These are phyloP conservation scores for Phoenix roebelenii DNA, from an alignment of 176 grass and related monocot genomes.

Conservation along the genomic window DNA sequence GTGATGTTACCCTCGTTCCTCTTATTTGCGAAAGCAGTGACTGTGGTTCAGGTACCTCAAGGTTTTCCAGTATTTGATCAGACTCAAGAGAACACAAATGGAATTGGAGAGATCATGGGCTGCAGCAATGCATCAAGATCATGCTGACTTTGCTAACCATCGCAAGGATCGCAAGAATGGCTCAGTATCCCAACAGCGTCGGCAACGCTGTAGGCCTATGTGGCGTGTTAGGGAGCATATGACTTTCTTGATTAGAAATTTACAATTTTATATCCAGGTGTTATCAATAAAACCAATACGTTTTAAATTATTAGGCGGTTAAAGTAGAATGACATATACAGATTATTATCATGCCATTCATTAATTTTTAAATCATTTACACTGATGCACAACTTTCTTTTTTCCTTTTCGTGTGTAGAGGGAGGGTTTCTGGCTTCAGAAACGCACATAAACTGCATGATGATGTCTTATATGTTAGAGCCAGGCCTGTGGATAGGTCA, in stretches of 20 bases:
- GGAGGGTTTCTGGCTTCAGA: no score
- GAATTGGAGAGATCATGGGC: slow-evolving; percentile 98
- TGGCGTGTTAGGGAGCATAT: slow-evolving; percentile 98
- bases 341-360: no score
- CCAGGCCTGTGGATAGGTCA: no score
- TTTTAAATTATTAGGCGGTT: background rate
- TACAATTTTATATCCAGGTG: slow-evolving; percentile 99
- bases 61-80: slow-evolving; percentile 94
- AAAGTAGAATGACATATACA: no score
- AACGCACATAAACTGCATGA: no score
- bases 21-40: slow-evolving; percentile 12
- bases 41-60: slow-evolving; percentile 64
- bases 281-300: background rate
- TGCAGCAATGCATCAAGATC: slow-evolving; percentile 94
- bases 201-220: slow-evolving; percentile 61
- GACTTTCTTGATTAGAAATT: slow-evolving; percentile 97
- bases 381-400: no score
- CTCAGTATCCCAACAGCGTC: slow-evolving; percentile 40
- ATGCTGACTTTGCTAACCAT: slow-evolving; percentile 88
- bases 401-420: no score
- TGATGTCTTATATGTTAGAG: no score
- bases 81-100: slow-evolving; percentile 98
- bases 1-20: background rate
- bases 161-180: slow-evolving; percentile 60
- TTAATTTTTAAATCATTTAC: no score